Evolutionary conservation across 169 alveolate species (phyloP).

Genomic region (Plasmodium malariae): DNA sequence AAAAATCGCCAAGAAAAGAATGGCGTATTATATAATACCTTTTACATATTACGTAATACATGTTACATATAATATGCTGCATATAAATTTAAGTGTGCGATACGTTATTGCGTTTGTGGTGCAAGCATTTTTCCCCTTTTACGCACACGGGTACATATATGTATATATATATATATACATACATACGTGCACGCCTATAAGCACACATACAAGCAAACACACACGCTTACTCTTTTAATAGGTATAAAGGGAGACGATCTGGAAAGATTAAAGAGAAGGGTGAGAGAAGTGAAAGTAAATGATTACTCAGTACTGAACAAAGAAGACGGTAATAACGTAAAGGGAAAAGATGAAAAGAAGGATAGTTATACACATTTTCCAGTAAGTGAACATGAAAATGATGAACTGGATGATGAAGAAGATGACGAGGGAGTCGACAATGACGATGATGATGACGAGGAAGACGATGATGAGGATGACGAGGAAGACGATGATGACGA

Average conservation of each 20-base stretch:
- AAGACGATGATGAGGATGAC: slow-evolving; percentile 6
- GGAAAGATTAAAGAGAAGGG: slow-evolving; percentile 35
- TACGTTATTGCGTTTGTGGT: neutral
- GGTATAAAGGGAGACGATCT: slow-evolving; percentile 30
- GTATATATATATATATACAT: neutral
- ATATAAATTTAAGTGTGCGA: too few species aligned
- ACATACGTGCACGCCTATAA: neutral
- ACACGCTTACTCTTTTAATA: neutral
- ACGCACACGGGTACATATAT: too few species aligned
- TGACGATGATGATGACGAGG: slow-evolving; percentile 6
- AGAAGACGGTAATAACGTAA: slow-evolving; percentile 3
- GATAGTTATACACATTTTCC: neutral
- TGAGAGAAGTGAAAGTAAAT: slow-evolving; percentile 37
- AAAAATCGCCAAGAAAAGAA: neutral
- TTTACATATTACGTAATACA: too few species aligned
- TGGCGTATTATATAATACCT: too few species aligned
- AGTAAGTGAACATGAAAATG: neutral
- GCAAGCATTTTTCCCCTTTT: neutral
- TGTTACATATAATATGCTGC: too few species aligned
- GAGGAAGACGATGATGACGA: slow-evolving; percentile 11
- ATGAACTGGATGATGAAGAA: slow-evolving; percentile 3
- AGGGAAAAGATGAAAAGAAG: neutral
- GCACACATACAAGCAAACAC: neutral
- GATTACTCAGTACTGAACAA: neutral
- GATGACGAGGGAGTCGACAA: slow-evolving; percentile 14